Evolutionary conservation across 2,329 filamentous ascomycete species (phyloP), one percentile per base, ranked within the genome.

Genomic region (Ascochyta koolunga): DNA sequence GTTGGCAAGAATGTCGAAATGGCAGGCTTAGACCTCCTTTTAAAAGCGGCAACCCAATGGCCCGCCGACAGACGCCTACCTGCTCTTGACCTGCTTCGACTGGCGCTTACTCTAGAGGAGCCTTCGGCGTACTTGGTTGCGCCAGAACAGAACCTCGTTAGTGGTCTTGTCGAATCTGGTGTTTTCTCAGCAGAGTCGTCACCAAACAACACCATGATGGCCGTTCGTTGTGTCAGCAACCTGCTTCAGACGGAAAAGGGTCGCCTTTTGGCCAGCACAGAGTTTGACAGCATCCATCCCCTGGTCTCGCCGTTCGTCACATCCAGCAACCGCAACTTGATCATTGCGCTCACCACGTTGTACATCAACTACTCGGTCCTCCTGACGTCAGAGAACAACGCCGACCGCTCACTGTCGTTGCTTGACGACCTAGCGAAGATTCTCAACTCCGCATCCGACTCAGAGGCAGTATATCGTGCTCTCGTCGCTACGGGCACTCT

Each of bases 201-300:
- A 0, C 86, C 86, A 32, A 97, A 97, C 74, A 91, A 91, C 61
- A 84, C 86, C 10, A 96, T 98, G 88, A 89, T 99, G 80, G 87
- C 89, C 0, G 81, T 91, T 11, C 89, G 95, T 4, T 85, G 88
- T 13, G 81, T 98, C 42, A 88, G 86, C 25, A 99, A 99, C 65
- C 79, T 97, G 7, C 96, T 97, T 69, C 83, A 85, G 56, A 90
- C 90, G 0, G 78, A 85, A 0, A 81, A 88, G 51, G 95, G 95
- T 15, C 85, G 90, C 4, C 62, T 75, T 5, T 64, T 78, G 32
- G 85, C 86, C 5, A 82, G 84, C 11, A 78, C 77, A 18, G 78
- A 80, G 37, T 85, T 87, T 18, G 83, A 87, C 35, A 79, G 82
- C 33, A 83, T 89, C 4, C 78, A 90, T 4, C 75, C 79, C 2